phyloP scores from a whole-genome alignment of 2,329 filamentous ascomycete genomes.

The Claviceps arundinis region DNA sequence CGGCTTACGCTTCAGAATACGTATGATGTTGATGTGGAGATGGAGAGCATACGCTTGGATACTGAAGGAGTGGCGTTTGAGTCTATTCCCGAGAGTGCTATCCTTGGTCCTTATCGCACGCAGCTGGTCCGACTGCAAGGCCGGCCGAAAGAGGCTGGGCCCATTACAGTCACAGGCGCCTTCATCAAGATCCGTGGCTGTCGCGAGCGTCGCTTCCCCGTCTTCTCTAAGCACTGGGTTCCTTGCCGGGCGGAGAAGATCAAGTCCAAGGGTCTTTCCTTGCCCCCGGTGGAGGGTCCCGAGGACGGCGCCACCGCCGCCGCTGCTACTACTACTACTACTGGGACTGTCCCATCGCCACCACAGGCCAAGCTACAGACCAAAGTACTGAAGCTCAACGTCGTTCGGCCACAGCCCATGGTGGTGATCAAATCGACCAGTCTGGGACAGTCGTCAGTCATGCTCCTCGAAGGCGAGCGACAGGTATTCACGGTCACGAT shows the following conservation, averaged over 20 bases:
- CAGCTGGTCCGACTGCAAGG: conserved; percentile 65
- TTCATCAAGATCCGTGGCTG: conserved; percentile 70
- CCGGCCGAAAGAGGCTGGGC: conserved; percentile 51
- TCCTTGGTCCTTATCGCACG: conserved; percentile 70
- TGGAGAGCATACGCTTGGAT: conserved; percentile 68
- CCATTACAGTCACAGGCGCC: conserved; percentile 64
- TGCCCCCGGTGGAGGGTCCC: conserved; percentile 36
- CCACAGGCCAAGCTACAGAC: conserved; percentile 31
- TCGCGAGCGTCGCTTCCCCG: conserved; percentile 67
- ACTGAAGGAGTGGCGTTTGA: conserved; percentile 62
- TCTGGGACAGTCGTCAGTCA: conserved; percentile 71
- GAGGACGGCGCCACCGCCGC: conserved; percentile 8
- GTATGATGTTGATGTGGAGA: conserved; percentile 82
- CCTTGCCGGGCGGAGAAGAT: conserved; percentile 57
- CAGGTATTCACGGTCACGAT: conserved; percentile 67
- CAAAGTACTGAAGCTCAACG: conserved; percentile 49
- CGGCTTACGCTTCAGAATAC: conserved; percentile 82
- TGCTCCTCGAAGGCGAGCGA: conserved; percentile 85
- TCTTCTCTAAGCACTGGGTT: conserved; percentile 67
- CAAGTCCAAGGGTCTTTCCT: conserved; percentile 54
- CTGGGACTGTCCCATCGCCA: conserved; percentile 7
- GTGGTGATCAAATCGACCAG: conserved; percentile 64
- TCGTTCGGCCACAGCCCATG: conserved; percentile 68
- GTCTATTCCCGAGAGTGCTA: conserved; percentile 47
- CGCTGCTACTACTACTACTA: too few species aligned